Percentiles rank a stretch among this genome's conserved stretches.
Evolutionary conservation across 306 rosid genomes (phyloP).

Genomic region (Inga laurina): DNA sequence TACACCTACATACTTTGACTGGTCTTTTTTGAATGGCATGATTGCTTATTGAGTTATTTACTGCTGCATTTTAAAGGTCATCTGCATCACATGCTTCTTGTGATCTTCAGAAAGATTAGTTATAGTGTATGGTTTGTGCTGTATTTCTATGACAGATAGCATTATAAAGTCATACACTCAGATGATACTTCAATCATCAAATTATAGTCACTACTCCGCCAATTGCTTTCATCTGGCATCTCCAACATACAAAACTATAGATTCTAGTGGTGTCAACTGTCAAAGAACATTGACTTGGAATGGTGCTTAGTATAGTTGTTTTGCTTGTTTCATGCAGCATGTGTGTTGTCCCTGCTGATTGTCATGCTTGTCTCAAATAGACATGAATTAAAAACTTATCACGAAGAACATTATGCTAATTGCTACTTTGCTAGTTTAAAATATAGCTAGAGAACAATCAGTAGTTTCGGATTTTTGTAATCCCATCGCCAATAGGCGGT

Average conservation of each 20-base stretch:
- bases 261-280: background rate
- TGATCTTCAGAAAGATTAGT: background rate
- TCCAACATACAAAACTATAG: background rate
- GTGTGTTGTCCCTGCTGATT: background rate
- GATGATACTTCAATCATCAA: background rate
- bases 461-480: background rate
- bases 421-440: background rate
- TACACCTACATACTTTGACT: background rate
- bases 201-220: background rate
- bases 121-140: background rate
- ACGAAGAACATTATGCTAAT: background rate
- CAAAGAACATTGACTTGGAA: background rate
- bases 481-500: background rate
- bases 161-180: background rate
- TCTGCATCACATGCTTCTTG: background rate
- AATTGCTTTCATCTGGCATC: background rate
- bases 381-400: background rate
- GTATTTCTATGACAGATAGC: background rate
- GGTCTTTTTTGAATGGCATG: background rate
- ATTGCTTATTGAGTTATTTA: background rate
- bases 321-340: constrained; percentile 10
- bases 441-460: background rate
- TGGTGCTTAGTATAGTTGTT: background rate
- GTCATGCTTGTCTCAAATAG: constrained; percentile 1
- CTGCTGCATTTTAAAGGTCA: background rate